Base-by-base conservation (phyloP, 768 basidiomycete genomes). In the Hygrophorus pudorinus region DNA sequence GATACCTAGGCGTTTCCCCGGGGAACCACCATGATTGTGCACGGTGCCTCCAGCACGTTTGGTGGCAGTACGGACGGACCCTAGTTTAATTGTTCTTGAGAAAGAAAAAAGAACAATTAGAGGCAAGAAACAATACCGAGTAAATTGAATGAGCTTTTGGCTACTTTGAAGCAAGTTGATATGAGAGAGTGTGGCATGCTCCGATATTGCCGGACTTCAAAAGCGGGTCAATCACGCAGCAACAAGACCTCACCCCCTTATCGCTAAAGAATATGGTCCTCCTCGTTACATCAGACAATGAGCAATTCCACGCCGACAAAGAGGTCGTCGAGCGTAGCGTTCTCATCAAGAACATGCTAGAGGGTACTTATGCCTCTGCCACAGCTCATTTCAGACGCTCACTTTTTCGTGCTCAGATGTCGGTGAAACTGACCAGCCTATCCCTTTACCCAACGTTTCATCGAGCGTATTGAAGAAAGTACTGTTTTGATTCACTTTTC, bases 341-440 rank as follows among this genome's bases (percentile, higher is more conserved):
- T 8, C 78, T 99, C 56, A 96, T 99, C 66, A 96, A 94, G 75
- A 94, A 96, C 73, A 97, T 99, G 96, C 85, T 98, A 42, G 96
- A 98, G 67, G 96, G 96, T 89, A 46, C 32, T 69, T 55, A 5
- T 31, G 46, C 46, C 42, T 30, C 40, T 45, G 41, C 41, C 48
- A 32, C 29, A 30, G 41, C 21, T 18, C n/a, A 34, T 20, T 35
- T 32, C 32, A 50, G 16, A 38, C 39, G 47, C 43, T 27, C 42
- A 50, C 47, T 49, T 38, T 42, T 50, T 48, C 42, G 48, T 51
- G 47, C 45, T 44, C 42, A 96, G 92, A 97, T 67, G 84, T 94
- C 44, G 92, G 90, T 54, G 93, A 96, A 66, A 81, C 79, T 50
- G 89, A 93, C 67, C 85, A 92, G 57, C 81, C 92, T 45, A 96